Evolutionary conservation across 2,329 filamentous ascomycete genomes (phyloP), one percentile per base, ranked within the genome.

Genomic region (Epichloe sylvatica): DNA sequence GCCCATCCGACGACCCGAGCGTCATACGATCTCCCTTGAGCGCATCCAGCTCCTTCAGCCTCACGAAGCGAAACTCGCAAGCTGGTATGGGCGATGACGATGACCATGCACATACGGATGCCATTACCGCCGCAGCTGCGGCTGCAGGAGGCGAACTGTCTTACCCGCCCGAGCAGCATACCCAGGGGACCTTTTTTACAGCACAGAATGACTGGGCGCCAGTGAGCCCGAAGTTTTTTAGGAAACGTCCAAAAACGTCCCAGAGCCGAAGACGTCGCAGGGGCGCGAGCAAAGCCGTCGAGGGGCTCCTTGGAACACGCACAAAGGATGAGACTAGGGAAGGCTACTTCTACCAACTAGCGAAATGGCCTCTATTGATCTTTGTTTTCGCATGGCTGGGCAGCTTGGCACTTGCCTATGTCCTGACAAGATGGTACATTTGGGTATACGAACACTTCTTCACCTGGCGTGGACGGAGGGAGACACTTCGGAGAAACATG

Each of bases 171-270:
- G 51, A 55, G 6, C 52, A 53, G 49, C 65, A 56, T 54, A 53
- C 39, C 2, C 64, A 67, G 51, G 68, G 66, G 38, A 68, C 78
- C 46, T 89, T 90, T 63, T 25, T 87, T 97, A 86, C 87, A 3
- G 91, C 92, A 39, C 80, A 94, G 62, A 94, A 94, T 64, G 92
- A 98, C 71, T 98, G 92, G 92, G 83, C 86, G 15, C 92, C 92
- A 0, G 80, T 97, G 12, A 83, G 85, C 57, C 80, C 91, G 62
- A 81, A 77, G 51, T 75, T 90, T 21, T 62, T 70, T 57, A 45
- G 42, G n/a, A 58, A 58, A 13, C 55, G 54, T 47, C 71, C 66
- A 60, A 62, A 65, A 60, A 64, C 58, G 60, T 67, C 54, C 69
- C 54, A 59, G 51, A 66, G 61, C 53, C 39, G 39, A 1, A 45